A percentile compares a stretch with the other conserved stretches of the same genome.
These are phyloP conservation scores for Malassezia equina DNA, from an alignment of 1,284 basidiomycete genomes.

Conservation along the genomic window DNA sequence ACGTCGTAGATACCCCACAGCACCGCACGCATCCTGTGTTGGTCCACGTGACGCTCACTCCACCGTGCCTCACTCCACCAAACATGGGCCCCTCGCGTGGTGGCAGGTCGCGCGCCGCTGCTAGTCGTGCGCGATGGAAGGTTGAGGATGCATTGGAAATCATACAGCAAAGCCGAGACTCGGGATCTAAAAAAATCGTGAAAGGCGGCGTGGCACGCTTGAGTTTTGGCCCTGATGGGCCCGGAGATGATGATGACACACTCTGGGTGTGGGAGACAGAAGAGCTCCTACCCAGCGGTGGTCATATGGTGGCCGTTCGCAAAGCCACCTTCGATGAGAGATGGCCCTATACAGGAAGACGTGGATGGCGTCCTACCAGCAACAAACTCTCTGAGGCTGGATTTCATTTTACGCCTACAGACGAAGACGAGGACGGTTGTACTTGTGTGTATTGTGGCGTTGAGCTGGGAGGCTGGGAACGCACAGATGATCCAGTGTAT, in stretches of 20 bases:
- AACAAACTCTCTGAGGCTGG: conserved; percentile 46
- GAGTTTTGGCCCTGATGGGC: conserved; percentile 6
- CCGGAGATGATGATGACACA: conserved; percentile 15
- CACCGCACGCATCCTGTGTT: not conserved
- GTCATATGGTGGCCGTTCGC: conserved; percentile 32
- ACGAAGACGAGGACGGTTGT: conserved; percentile 37
- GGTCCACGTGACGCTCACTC: not conserved
- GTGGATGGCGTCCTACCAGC: conserved; percentile 47
- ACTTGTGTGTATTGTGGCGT: conserved; percentile 45
- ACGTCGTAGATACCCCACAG: conserved; percentile 8
- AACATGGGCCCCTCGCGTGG: conserved; percentile 1
- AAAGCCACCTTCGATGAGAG: conserved; percentile 36
- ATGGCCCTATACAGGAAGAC: conserved; percentile 45
- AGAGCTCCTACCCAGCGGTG: conserved; percentile 33
- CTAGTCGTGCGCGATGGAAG: conserved; percentile 14
- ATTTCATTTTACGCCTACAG: conserved; percentile 39
- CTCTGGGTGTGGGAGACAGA: conserved; percentile 21
- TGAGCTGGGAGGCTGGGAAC: conserved; percentile 45
- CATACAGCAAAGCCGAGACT: conserved; percentile 4
- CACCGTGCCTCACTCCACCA: not conserved
- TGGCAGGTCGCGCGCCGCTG: not conserved
- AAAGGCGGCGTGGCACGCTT: conserved; percentile 8
- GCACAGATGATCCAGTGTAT: conserved; percentile 41
- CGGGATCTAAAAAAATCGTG: not conserved
- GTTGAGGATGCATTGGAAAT: not conserved